phyloP scores from a whole-genome alignment of 2,329 filamentous ascomycete species.

The Penicillium sp. region DNA sequence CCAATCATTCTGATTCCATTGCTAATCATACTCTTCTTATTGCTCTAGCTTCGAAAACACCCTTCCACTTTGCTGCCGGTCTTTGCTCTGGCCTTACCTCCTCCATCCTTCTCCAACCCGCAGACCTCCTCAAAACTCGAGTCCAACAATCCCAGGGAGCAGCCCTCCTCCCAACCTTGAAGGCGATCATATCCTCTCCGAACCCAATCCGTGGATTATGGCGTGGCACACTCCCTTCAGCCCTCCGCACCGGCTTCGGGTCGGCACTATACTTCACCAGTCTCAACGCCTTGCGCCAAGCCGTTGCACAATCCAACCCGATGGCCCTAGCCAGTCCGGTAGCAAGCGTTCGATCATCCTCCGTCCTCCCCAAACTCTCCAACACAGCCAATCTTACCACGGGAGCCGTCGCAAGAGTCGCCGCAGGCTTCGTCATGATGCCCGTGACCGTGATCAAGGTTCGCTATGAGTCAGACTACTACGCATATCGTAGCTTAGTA shows the following conservation, averaged over 20 bases:
- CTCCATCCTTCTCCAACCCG: constrained; percentile 86
- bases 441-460: constrained; percentile 96
- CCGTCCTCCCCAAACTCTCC: constrained; percentile 74
- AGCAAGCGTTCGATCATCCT: constrained; percentile 52
- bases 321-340: constrained; percentile 36
- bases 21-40: background rate
- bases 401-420: constrained; percentile 77
- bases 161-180: constrained; percentile 66
- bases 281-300: constrained; percentile 77
- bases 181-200: constrained; percentile 64
- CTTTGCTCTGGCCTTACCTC: constrained; percentile 83
- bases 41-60: constrained; percentile 39
- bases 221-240: constrained; percentile 88
- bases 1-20: background rate
- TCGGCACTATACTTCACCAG: constrained; percentile 91
- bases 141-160: constrained; percentile 78
- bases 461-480: constrained; percentile 85
- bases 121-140: constrained; percentile 93
- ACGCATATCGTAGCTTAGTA: constrained; percentile 73
- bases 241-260: constrained; percentile 88
- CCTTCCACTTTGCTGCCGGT: constrained; percentile 85
- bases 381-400: constrained; percentile 82
- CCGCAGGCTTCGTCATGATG: constrained; percentile 89
- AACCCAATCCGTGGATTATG: constrained; percentile 73
- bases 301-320: constrained; percentile 50